These are phyloP conservation scores for Endocarpon pusillum DNA, from an alignment of 495 filamentous ascomycete genomes.

Conservation along the genomic window DNA sequence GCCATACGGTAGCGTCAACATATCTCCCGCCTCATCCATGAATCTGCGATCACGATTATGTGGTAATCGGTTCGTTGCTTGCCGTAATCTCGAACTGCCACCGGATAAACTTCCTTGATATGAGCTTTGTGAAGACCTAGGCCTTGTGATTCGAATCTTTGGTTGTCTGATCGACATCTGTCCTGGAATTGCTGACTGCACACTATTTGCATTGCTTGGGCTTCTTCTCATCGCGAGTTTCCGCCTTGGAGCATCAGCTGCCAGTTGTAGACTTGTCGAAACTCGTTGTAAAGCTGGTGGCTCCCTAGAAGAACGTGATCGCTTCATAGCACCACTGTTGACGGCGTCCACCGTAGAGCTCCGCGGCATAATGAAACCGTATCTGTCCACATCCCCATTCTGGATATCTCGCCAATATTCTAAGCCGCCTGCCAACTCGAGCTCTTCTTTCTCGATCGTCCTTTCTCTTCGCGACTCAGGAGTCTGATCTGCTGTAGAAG, in stretches of 20 bases:
- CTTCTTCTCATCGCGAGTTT: slow-evolving; percentile 36
- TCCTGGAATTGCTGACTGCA: slow-evolving; percentile 10
- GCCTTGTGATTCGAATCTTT: slow-evolving; percentile 20
- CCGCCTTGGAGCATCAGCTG: slow-evolving; percentile 44
- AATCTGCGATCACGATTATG: slow-evolving; percentile 56
- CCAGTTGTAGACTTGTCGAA: slow-evolving; percentile 45
- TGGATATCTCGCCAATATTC: slow-evolving; percentile 91
- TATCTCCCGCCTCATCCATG: slow-evolving; percentile 75
- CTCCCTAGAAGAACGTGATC: slow-evolving; percentile 15
- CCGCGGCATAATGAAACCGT: slow-evolving; percentile 69
- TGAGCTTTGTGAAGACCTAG: slow-evolving; percentile 30
- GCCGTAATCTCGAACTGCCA: slow-evolving; percentile 32
- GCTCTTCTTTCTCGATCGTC: slow-evolving; percentile 30
- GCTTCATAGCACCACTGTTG: slow-evolving; percentile 7
- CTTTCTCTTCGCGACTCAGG: slow-evolving; percentile 6
- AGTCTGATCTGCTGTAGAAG: slow-evolving; percentile 1
- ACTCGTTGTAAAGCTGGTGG: slow-evolving; percentile 43
- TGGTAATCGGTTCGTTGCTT: slow-evolving; percentile 57
- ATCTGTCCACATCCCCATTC: slow-evolving; percentile 77
- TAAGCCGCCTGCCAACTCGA: slow-evolving; percentile 63
- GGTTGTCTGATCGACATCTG: slow-evolving; percentile 17
- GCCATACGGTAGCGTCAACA: slow-evolving; percentile 65
- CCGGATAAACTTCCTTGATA: slow-evolving; percentile 22
- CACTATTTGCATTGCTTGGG: slow-evolving; percentile 22
- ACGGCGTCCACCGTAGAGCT: slow-evolving; percentile 22